phyloP scores from a whole-genome alignment of 768 basidiomycete genomes.

The Gymnopilus junonius region DNA sequence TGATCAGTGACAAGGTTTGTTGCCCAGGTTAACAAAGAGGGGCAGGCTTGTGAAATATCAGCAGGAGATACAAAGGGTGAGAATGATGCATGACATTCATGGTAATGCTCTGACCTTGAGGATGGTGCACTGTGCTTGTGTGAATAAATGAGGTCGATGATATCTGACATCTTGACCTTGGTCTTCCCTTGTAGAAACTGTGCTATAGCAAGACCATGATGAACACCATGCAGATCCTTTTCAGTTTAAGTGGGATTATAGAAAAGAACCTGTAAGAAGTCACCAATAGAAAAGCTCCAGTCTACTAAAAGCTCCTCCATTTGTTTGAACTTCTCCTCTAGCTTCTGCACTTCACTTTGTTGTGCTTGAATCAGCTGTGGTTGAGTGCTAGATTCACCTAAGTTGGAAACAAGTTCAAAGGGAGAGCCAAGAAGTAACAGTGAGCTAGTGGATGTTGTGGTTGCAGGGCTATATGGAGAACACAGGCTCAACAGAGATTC shows the following conservation, averaged over 20 bases:
- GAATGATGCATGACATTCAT: background rate
- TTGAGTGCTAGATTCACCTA: background rate
- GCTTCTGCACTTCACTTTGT: background rate
- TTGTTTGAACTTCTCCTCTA: background rate
- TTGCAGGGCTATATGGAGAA: background rate
- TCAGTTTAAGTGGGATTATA: background rate
- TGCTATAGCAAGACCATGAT: constrained; percentile 3
- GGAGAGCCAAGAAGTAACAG: background rate
- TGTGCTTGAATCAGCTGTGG: background rate
- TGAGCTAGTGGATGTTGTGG: background rate
- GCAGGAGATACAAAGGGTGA: background rate
- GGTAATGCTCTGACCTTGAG: background rate
- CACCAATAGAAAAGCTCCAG: background rate
- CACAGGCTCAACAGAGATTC: too few relatives aligned
- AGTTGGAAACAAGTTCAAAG: background rate
- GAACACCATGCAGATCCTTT: background rate
- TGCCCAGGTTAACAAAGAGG: background rate
- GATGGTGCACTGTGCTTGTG: constrained; percentile 14
- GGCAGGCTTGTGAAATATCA: background rate
- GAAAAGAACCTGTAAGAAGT: background rate
- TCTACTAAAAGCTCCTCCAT: background rate
- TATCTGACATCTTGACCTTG: constrained; percentile 14
- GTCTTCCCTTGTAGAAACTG: constrained; percentile 19
- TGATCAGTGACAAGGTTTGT: background rate
- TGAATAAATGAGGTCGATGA: constrained; percentile 21